Evolutionary conservation across 352 stramenopile species (phyloP).

Genomic region (Vaucheria bursata): DNA sequence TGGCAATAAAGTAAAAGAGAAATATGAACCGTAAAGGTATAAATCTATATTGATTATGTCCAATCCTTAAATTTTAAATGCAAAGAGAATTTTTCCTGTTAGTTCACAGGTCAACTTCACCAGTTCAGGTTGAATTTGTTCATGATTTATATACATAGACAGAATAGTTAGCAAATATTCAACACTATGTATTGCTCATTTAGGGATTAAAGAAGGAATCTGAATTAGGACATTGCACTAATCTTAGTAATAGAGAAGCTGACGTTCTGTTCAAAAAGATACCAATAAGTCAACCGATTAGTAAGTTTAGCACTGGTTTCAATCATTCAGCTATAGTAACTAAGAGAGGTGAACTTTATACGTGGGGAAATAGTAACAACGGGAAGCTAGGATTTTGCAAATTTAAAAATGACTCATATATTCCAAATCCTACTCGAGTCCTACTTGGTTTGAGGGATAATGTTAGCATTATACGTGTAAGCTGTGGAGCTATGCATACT

Average conservation of each 20-base stretch:
- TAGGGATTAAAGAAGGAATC: too few relatives aligned
- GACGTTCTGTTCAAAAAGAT: background rate
- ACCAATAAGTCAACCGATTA: conserved; percentile 10
- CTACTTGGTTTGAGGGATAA: too few relatives aligned
- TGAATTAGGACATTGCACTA: too few relatives aligned
- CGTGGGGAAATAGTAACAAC: conserved; percentile 71
- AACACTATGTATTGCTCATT: too few relatives aligned
- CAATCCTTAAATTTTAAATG: too few relatives aligned
- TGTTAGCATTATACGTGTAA: conserved; percentile 67
- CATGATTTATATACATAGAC: too few relatives aligned
- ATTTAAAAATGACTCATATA: conserved; percentile 46
- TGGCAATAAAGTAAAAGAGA: too few relatives aligned
- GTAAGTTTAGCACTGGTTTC: conserved; percentile 54
- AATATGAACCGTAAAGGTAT: too few relatives aligned
- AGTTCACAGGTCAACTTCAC: background rate
- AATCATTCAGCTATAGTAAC: conserved; percentile 74
- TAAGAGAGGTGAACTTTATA: conserved; percentile 62
- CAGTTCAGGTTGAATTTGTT: too few relatives aligned
- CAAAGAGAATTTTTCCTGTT: background rate
- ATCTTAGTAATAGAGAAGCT: too few relatives aligned
- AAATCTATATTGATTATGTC: too few relatives aligned
- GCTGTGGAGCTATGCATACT: conserved; percentile 74
- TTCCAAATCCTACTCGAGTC: conserved; percentile 17
- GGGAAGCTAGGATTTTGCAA: conserved; percentile 67
- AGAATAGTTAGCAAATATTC: too few relatives aligned